Conservation (phyloP, 208 protist genomes). For the Crithidia mellificae region DNA sequence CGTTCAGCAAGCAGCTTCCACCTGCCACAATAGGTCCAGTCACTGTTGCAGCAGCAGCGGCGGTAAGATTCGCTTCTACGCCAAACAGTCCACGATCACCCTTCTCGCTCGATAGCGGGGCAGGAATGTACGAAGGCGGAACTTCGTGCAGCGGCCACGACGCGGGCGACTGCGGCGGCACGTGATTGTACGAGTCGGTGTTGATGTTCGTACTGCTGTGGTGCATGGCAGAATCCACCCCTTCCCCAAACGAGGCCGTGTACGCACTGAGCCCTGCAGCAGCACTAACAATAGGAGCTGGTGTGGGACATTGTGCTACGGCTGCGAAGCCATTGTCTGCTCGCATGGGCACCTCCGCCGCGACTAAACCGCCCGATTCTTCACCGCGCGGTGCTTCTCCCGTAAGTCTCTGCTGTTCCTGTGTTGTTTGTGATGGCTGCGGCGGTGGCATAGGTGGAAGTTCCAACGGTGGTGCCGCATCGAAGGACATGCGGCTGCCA, state of each 20-base stretch:
- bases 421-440: too few relatives aligned
- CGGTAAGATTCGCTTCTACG: background rate
- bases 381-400: too few relatives aligned
- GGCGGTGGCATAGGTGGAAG: too few relatives aligned
- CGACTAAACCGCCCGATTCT: too few relatives aligned
- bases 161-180: background rate
- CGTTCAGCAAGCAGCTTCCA: too few relatives aligned
- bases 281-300: too few relatives aligned
- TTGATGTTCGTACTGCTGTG: background rate
- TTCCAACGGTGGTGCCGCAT: too few relatives aligned
- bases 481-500: too few relatives aligned
- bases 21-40: background rate
- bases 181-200: background rate
- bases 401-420: too few relatives aligned
- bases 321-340: too few relatives aligned
- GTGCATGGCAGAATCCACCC: background rate
- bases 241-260: background rate
- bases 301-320: too few relatives aligned
- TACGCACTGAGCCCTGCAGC: background rate
- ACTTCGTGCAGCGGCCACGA: constrained; percentile 9
- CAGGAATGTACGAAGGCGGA: background rate
- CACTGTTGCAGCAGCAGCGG: background rate
- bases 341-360: too few relatives aligned
- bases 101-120: background rate
- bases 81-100: background rate